These are phyloP conservation scores for Candida methanosorbosa DNA, from an alignment of 805 yeast species.

Conservation along the genomic window DNA sequence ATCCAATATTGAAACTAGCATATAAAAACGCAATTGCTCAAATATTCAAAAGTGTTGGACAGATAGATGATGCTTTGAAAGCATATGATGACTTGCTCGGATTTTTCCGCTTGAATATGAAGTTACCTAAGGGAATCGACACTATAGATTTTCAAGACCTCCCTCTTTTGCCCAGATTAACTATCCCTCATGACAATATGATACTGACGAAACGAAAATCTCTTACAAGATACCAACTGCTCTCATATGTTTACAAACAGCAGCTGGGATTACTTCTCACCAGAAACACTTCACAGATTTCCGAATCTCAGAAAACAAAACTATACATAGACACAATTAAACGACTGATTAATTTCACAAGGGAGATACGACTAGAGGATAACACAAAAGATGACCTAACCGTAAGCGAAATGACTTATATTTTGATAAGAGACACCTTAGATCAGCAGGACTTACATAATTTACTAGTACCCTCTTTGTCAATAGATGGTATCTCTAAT, in stretches of 20 bases:
- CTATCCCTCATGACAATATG: background rate
- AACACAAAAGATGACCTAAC: background rate
- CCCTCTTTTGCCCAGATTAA: slow-evolving; percentile 1
- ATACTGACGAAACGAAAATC: slow-evolving; percentile 1
- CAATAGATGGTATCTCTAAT: background rate
- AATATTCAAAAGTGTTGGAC: slow-evolving; percentile 35
- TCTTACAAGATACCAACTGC: slow-evolving; percentile 11
- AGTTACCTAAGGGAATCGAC: slow-evolving; percentile 10
- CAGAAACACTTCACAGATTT: background rate
- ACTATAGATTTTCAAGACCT: slow-evolving; percentile 2
- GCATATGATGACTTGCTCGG: slow-evolving; percentile 39
- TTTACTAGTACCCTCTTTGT: too few relatives aligned
- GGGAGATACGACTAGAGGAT: background rate
- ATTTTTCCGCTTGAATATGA: slow-evolving; percentile 11
- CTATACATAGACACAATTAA: background rate
- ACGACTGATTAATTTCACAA: background rate
- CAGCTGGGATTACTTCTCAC: slow-evolving; percentile 3
- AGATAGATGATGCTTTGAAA: slow-evolving; percentile 51
- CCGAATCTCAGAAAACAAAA: background rate
- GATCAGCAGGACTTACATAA: too few relatives aligned
- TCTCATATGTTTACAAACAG: slow-evolving; percentile 12
- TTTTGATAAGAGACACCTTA: background rate
- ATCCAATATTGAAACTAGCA: slow-evolving; percentile 5
- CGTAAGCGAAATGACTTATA: background rate
- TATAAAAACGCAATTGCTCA: slow-evolving; percentile 16